Conservation (phyloP, 768 basidiomycete genomes). For the Boletus tomentosulus region DNA sequence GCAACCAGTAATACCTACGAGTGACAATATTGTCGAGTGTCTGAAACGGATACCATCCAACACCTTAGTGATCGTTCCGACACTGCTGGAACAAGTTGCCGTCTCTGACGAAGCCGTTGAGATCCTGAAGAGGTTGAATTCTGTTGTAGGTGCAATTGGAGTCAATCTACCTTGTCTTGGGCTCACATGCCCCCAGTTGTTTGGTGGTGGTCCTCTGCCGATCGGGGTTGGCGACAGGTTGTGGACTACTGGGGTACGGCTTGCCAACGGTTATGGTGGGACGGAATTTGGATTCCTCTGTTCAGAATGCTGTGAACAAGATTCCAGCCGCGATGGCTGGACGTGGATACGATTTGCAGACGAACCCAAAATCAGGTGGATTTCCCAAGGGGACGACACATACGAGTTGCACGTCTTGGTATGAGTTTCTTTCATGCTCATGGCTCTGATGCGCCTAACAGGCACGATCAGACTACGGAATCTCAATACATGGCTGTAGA, state of each 20-base stretch:
- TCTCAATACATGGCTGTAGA: constrained; percentile 14
- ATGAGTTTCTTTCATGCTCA: not conserved
- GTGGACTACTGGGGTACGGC: constrained; percentile 28
- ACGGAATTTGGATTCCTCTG: constrained; percentile 27
- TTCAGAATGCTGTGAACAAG: not conserved
- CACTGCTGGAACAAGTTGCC: constrained; percentile 37
- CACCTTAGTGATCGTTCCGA: constrained; percentile 34
- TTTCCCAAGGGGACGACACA: constrained; percentile 30
- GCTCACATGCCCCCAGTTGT: constrained; percentile 21
- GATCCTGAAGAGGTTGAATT: constrained; percentile 21
- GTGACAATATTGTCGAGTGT: constrained; percentile 38
- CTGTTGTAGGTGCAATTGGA: constrained; percentile 25
- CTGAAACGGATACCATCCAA: constrained; percentile 27
- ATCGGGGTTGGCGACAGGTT: constrained; percentile 33
- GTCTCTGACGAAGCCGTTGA: constrained; percentile 21
- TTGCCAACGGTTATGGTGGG: constrained; percentile 35
- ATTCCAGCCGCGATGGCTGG: constrained; percentile 28
- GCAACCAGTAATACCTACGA: constrained; percentile 35
- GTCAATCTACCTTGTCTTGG: no score
- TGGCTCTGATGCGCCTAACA: not conserved
- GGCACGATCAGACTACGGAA: constrained; percentile 2
- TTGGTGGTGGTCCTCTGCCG: constrained; percentile 37
- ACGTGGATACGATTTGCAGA: constrained; percentile 32
- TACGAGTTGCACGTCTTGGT: constrained; percentile 41
- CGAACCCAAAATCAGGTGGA: constrained; percentile 23